A percentile compares a stretch with the other conserved stretches of the same genome.
phyloP scores from a whole-genome alignment of 352 stramenopile species.

The Phytophthora palmivora region DNA sequence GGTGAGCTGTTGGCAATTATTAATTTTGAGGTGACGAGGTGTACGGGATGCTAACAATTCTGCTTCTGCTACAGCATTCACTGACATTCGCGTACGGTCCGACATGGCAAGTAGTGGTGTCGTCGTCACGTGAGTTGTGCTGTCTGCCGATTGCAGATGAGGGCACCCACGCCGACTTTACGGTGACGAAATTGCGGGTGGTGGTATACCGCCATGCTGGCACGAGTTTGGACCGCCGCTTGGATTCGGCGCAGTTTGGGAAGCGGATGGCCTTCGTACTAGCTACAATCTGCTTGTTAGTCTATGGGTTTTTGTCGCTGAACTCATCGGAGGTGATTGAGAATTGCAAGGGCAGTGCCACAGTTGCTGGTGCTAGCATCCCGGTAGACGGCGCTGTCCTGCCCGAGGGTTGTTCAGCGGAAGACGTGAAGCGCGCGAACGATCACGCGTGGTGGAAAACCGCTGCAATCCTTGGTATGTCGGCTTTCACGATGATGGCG shows the following conservation, averaged over 20 bases:
- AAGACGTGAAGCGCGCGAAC: conserved; percentile 52
- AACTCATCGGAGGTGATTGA: conserved; percentile 51
- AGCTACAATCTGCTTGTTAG: conserved; percentile 62
- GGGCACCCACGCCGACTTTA: conserved; percentile 56
- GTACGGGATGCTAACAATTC: conserved; percentile 11
- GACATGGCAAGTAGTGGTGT: conserved; percentile 77
- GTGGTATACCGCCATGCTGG: conserved; percentile 76
- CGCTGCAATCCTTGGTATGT: conserved; percentile 55
- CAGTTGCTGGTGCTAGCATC: conserved; percentile 12
- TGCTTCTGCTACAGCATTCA: conserved; percentile 43
- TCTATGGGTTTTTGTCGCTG: conserved; percentile 69
- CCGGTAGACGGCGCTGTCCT: conserved; percentile 21
- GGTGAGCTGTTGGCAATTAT: background rate
- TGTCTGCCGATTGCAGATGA: conserved; percentile 60
- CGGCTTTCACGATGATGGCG: conserved; percentile 66
- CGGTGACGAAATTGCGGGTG: conserved; percentile 60
- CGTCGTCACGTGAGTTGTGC: conserved; percentile 60
- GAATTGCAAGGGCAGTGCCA: conserved; percentile 38
- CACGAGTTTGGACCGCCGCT: conserved; percentile 51
- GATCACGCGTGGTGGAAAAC: conserved; percentile 62
- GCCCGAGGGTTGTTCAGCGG: conserved; percentile 51
- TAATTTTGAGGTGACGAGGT: conserved; percentile 2
- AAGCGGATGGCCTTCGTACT: conserved; percentile 68
- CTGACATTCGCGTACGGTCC: conserved; percentile 68
- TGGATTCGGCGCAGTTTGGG: conserved; percentile 68